Base-by-base conservation (phyloP, 2,329 filamentous ascomycete species). In the Ophiocordyceps camponoti-saundersi region DNA sequence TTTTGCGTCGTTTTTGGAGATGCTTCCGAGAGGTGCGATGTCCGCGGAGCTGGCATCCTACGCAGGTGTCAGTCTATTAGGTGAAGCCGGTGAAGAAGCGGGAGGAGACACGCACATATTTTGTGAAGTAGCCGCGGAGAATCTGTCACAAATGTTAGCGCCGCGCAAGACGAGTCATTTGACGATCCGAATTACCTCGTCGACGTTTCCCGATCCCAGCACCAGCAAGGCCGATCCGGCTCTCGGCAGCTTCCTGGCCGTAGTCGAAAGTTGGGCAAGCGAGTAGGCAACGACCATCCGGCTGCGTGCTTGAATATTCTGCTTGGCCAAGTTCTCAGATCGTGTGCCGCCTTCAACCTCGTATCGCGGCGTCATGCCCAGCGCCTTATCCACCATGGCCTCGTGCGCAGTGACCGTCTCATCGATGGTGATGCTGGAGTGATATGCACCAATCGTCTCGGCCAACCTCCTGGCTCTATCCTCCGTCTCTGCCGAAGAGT, bases 301-400 rank as follows among this genome's bases (percentile, higher is more conserved):
- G 18, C 71, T 68, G 11, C 79, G 66, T 5, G 79, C 79, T 49
- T 83, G 80, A 46, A 83, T 77, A 56, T 83, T 83, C 52, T 83
- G 79, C n/a, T 79, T 61, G 0, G 77, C 76, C 1, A 80, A 61
- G 49, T 82, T 82, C 55, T 81, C 75, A 6, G 39, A 41, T 11
- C 39, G 39, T 6, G 39, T 42, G 7, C 46, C 48, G 22, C 48
- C 48, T 13, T 47, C 42, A 6, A 48, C 69, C 48, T 69, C 71
- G 71, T 55, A 62, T 45, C 52, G 54, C 2, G 60, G 56, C 21
- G 53, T 53, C 39, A 60, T 60, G 23, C 55, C 49, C 2, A 59
- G 50, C 3, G 58, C 54, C 30, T 55, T 51, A 10, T 53, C 47
- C 22, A 61, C 52, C 44, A 61, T 55, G 18, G 52, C 48, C 34